Percentiles rank a stretch among this genome's conserved stretches.
These are phyloP conservation scores for Clitopilus hobsonii DNA, from an alignment of 768 basidiomycete genomes.

Conservation along the genomic window DNA sequence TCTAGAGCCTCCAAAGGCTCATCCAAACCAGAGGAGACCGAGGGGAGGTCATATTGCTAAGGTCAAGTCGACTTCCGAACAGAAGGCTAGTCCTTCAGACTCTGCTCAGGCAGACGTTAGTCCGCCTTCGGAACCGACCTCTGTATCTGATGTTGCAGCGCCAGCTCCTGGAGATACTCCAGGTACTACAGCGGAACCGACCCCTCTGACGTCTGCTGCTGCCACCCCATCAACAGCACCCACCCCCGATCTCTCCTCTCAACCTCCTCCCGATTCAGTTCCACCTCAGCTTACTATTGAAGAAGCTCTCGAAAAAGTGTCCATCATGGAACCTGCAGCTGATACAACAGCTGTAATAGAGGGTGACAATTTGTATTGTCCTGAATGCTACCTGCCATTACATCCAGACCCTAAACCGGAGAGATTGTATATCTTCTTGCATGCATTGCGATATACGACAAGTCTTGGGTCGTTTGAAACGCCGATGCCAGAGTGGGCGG, in stretches of 20 bases:
- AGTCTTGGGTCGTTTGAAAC: constrained; percentile 81
- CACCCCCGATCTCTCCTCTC: constrained; percentile 12
- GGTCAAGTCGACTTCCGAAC: constrained; percentile 13
- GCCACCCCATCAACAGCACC: constrained; percentile 9
- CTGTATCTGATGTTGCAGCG: not conserved
- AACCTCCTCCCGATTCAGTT: constrained; percentile 7
- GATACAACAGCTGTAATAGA: constrained; percentile 32
- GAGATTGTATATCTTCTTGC: constrained; percentile 91
- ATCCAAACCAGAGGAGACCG: constrained; percentile 56
- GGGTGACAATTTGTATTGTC: constrained; percentile 62
- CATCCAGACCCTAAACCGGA: constrained; percentile 93
- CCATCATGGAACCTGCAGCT: constrained; percentile 31
- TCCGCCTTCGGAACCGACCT: constrained; percentile 1
- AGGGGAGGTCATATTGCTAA: constrained; percentile 52
- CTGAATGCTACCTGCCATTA: constrained; percentile 88
- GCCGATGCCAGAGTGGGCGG: constrained; percentile 87
- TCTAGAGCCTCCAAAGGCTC: constrained; percentile 44
- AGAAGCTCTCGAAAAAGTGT: constrained; percentile 44
- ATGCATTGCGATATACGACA: constrained; percentile 82
- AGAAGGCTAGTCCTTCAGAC: constrained; percentile 13
- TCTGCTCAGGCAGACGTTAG: not conserved
- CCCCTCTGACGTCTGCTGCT: not conserved
- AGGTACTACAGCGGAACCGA: not conserved
- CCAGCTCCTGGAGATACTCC: not conserved
- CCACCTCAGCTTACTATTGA: constrained; percentile 37